These are phyloP conservation scores for Senna tora DNA, from an alignment of 306 rosid genomes.

Conservation along the genomic window DNA sequence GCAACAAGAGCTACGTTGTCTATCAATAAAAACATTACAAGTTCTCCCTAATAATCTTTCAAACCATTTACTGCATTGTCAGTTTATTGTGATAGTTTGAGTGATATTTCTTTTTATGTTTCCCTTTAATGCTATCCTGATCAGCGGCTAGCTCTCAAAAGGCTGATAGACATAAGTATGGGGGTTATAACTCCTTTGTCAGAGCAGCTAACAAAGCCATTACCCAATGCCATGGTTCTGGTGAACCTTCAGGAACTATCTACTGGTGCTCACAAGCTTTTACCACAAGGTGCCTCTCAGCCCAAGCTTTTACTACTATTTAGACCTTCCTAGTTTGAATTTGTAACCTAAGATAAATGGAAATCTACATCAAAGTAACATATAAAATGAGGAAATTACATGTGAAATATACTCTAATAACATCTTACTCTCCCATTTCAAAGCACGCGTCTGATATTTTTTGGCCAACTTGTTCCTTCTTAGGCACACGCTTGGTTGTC, in stretches of 20 bases:
- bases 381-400: not conserved
- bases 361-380: conserved; percentile 11
- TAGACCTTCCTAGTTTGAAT: conserved; percentile 10
- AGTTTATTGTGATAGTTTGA: conserved; percentile 12
- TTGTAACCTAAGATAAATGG: conserved; percentile 13
- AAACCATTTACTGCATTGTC: conserved; percentile 18
- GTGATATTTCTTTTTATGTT: conserved; percentile 30
- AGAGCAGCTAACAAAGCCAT: conserved; percentile 95
- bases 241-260: conserved; percentile 87
- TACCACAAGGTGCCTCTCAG: conserved; percentile 76
- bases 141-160: conserved; percentile 93
- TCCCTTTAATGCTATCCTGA: conserved; percentile 36
- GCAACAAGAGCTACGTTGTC: conserved; percentile 25
- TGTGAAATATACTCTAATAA: conserved; percentile 10
- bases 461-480: conserved; percentile 28
- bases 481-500: conserved; percentile 92
- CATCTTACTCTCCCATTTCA: conserved; percentile 8
- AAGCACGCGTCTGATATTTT: conserved; percentile 13
- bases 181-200: conserved; percentile 92
- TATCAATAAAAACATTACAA: not conserved
- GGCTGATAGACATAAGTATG: conserved; percentile 86
- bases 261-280: conserved; percentile 87
- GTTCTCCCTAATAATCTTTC: conserved; percentile 15
- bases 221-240: conserved; percentile 92
- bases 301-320: not conserved